Percentiles rank a stretch among this genome's conserved stretches.
Conservation (phyloP, 768 basidiomycete species). For the Fomitopsis pulvina region DNA sequence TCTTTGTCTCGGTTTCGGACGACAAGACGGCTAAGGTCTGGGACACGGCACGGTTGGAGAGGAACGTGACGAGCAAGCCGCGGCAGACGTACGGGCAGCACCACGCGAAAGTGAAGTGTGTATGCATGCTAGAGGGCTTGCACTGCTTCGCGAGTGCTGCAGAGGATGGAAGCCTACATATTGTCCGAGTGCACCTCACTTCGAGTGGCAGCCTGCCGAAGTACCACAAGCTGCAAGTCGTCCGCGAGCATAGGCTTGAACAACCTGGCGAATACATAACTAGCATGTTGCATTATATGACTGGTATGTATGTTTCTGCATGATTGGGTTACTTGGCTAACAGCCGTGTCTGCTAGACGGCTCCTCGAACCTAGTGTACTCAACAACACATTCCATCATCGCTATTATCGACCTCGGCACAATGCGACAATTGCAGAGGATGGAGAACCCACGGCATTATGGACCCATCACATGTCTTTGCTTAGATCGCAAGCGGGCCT, state of each 20-base stretch:
- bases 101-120: slow-evolving; percentile 57
- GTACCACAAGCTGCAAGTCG: slow-evolving; percentile 70
- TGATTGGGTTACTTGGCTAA: no score
- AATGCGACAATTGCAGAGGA: slow-evolving; percentile 66
- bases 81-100: slow-evolving; percentile 47
- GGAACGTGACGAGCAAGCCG: slow-evolving; percentile 84
- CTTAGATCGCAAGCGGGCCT: slow-evolving; percentile 75
- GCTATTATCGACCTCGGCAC: slow-evolving; percentile 78
- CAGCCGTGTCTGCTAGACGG: slow-evolving; percentile 36
- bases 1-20: slow-evolving; percentile 91
- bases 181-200: slow-evolving; percentile 76
- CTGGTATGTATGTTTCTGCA: slow-evolving; percentile 46
- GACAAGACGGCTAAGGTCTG: slow-evolving; percentile 92
- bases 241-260: slow-evolving; percentile 77
- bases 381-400: slow-evolving; percentile 76
- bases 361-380: slow-evolving; percentile 78
- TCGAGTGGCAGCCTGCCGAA: slow-evolving; percentile 68
- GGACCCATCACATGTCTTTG: slow-evolving; percentile 86
- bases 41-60: slow-evolving; percentile 89
- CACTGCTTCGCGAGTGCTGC: slow-evolving; percentile 88
- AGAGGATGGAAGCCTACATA: slow-evolving; percentile 77
- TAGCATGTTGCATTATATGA: slow-evolving; percentile 74
- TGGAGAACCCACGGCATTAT: slow-evolving; percentile 81
- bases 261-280: slow-evolving; percentile 76
- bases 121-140: slow-evolving; percentile 80